Conservation (phyloP, 192 early-diverging fungal genomes). For the Coemansia furcata region DNA sequence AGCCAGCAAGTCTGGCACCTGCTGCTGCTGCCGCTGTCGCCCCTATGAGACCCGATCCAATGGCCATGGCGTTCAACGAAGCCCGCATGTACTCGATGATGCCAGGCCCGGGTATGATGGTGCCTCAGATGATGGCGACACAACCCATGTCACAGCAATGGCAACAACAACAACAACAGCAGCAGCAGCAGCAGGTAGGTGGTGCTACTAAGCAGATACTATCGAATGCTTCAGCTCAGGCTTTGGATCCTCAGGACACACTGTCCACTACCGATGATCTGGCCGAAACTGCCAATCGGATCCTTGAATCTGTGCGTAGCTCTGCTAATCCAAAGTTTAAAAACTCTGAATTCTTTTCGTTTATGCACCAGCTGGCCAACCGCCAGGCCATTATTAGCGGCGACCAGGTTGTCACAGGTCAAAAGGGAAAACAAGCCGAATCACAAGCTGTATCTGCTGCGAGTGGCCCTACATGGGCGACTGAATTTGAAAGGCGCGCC, state of each 20-base stretch:
- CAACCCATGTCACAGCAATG: conserved; percentile 17
- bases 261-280: conserved; percentile 60
- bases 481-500: conserved; percentile 65
- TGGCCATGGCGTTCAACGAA: conserved; percentile 67
- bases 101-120: conserved; percentile 34
- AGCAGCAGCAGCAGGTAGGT: conserved; percentile 44
- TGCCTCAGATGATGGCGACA: conserved; percentile 23
- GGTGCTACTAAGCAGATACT: conserved; percentile 39
- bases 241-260: conserved; percentile 21
- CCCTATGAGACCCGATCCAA: conserved; percentile 23
- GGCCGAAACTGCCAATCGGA: conserved; percentile 74
- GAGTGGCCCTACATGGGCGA: conserved; percentile 62
- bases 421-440: conserved; percentile 43
- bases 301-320: conserved; percentile 73
- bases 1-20: conserved; percentile 23
- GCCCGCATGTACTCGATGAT: conserved; percentile 55
- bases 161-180: conserved; percentile 24
- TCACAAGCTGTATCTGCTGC: conserved; percentile 18
- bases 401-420: conserved; percentile 66
- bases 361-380: conserved; percentile 93
- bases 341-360: conserved; percentile 83
- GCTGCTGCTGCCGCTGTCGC: conserved; percentile 7
- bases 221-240: not conserved
- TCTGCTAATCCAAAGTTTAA: conserved; percentile 91
- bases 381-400: conserved; percentile 83